phyloP scores from a whole-genome alignment of 2,329 filamentous ascomycete species.

The Neopestalotiopsis clavispora region DNA sequence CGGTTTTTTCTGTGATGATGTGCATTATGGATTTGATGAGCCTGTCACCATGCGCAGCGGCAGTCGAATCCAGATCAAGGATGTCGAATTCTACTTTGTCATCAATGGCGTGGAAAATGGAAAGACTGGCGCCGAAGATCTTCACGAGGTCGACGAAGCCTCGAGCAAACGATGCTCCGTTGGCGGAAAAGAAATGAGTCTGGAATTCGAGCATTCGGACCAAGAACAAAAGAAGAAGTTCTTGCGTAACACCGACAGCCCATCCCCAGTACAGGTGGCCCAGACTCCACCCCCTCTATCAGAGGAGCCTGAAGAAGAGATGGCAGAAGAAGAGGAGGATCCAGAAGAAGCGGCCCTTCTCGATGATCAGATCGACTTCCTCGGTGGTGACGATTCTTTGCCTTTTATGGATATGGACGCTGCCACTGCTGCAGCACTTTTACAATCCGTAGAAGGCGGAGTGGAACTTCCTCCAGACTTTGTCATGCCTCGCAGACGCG shows the following conservation, averaged over 20 bases:
- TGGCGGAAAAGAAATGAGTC: slow-evolving; percentile 73
- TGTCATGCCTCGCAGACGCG: slow-evolving; percentile 64
- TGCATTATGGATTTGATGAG: slow-evolving; percentile 53
- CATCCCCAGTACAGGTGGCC: slow-evolving; percentile 50
- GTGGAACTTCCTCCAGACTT: slow-evolving; percentile 33
- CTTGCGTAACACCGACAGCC: slow-evolving; percentile 58
- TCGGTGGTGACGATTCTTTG: slow-evolving; percentile 21
- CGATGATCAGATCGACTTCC: slow-evolving; percentile 22
- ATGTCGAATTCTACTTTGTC: slow-evolving; percentile 70
- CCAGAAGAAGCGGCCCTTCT: slow-evolving; percentile 23
- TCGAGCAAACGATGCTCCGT: slow-evolving; percentile 56
- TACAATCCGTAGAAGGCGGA: slow-evolving; percentile 18
- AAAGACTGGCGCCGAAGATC: slow-evolving; percentile 62
- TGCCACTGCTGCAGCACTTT: slow-evolving; percentile 10
- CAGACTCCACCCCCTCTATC: slow-evolving; percentile 40
- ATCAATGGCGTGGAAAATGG: slow-evolving; percentile 68
- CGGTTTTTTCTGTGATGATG: slow-evolving; percentile 71
- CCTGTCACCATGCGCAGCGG: slow-evolving; percentile 66
- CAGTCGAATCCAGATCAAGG: slow-evolving; percentile 73
- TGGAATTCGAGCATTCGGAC: slow-evolving; percentile 70
- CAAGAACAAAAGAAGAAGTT: slow-evolving; percentile 47
- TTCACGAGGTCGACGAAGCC: slow-evolving; percentile 51
- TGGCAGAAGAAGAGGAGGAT: slow-evolving; percentile 30
- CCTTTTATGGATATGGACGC: background rate
- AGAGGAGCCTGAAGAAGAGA: slow-evolving; percentile 43